Percentiles rank a stretch among this genome's conserved stretches.
These are phyloP conservation scores for Hyphopichia wangnamkhiaoensis DNA, from an alignment of 1,139 yeast genomes.

Conservation along the genomic window DNA sequence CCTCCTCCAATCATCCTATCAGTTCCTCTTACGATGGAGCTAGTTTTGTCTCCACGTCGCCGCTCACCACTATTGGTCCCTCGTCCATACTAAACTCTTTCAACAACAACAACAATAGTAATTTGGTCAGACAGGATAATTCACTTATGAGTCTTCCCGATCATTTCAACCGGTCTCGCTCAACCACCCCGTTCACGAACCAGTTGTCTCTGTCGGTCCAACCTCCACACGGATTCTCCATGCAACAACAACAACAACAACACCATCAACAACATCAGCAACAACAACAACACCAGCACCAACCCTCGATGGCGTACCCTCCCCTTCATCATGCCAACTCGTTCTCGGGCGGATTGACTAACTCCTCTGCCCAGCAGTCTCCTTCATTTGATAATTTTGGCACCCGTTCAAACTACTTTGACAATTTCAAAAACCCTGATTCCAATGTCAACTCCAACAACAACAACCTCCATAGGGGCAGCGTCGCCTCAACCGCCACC, in stretches of 20 bases:
- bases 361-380: not conserved
- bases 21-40: slow-evolving; percentile 12
- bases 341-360: not conserved
- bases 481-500: slow-evolving; percentile 5
- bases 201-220: slow-evolving; percentile 4
- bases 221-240: slow-evolving; percentile 1
- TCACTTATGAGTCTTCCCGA: slow-evolving; percentile 30
- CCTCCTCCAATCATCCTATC: slow-evolving; percentile 5
- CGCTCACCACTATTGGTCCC: not conserved
- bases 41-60: slow-evolving; percentile 2
- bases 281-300: slow-evolving; percentile 9
- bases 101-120: slow-evolving; percentile 6
- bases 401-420: not conserved
- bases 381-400: not conserved
- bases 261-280: slow-evolving; percentile 6
- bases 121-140: slow-evolving; percentile 14
- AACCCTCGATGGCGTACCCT: not conserved
- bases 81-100: slow-evolving; percentile 6
- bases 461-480: slow-evolving; percentile 3
- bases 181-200: slow-evolving; percentile 1
- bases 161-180: slow-evolving; percentile 7
- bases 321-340: slow-evolving; percentile 4
- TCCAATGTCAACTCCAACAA: not conserved
- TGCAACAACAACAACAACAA: slow-evolving; percentile 3
- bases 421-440: too few relatives aligned